A percentile compares a stretch with the other conserved stretches of the same genome.
Conservation (phyloP, 495 filamentous ascomycete genomes). For the Cercophora samala region DNA sequence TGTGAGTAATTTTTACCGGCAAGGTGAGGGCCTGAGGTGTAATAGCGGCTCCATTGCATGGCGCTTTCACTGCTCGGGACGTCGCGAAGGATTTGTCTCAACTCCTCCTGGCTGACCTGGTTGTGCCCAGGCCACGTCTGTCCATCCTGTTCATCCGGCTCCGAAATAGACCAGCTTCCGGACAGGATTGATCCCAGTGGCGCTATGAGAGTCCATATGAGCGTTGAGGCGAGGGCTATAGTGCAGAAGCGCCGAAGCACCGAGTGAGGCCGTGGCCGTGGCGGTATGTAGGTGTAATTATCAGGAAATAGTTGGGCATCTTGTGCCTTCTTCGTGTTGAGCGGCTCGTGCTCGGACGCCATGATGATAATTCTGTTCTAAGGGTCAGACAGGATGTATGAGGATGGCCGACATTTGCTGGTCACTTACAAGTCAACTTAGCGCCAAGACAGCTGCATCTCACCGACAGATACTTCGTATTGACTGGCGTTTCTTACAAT, state of each 20-base stretch:
- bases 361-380: conserved; percentile 29
- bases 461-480: background rate
- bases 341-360: conserved; percentile 58
- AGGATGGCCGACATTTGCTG: background rate
- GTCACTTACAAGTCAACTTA: background rate
- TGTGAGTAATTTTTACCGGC: conserved; percentile 84
- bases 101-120: conserved; percentile 57
- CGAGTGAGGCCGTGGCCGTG: conserved; percentile 63
- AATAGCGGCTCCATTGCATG: conserved; percentile 84
- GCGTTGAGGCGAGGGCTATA: conserved; percentile 51
- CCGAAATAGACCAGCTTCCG: conserved; percentile 34
- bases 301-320: conserved; percentile 19
- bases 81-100: conserved; percentile 65
- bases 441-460: background rate
- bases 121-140: conserved; percentile 23
- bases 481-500: background rate
- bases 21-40: conserved; percentile 83
- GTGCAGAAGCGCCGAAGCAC: conserved; percentile 70
- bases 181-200: conserved; percentile 56
- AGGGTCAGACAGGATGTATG: background rate
- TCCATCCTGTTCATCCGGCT: conserved; percentile 42
- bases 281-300: conserved; percentile 27
- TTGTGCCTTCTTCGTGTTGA: conserved; percentile 57
- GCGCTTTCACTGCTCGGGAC: conserved; percentile 68
- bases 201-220: conserved; percentile 58